These are phyloP conservation scores for Leccinum variicolor DNA, from an alignment of 768 basidiomycete genomes.

Conservation along the genomic window DNA sequence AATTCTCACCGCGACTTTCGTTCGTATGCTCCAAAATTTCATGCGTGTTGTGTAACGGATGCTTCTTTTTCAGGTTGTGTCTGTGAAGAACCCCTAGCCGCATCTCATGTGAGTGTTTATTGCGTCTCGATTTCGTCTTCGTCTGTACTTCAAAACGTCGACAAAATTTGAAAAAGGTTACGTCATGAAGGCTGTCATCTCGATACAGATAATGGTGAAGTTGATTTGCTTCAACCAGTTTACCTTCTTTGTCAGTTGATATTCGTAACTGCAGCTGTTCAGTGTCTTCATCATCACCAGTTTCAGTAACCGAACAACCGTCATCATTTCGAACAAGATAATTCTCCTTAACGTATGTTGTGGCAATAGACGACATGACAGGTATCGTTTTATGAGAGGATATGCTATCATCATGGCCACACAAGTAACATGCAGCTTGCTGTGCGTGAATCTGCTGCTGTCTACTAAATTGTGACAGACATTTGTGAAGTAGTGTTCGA, in stretches of 20 bases:
- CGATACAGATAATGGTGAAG: background rate
- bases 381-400: background rate
- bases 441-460: slow-evolving; percentile 36
- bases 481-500: slow-evolving; percentile 29
- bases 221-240: background rate
- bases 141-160: background rate
- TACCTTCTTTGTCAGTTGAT: background rate
- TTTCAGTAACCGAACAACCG: too few relatives aligned
- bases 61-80: background rate
- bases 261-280: background rate
- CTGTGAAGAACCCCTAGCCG: background rate
- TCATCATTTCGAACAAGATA: too few relatives aligned
- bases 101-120: background rate
- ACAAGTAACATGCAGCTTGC: slow-evolving; percentile 32
- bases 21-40: background rate
- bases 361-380: background rate
- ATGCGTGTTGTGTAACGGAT: background rate
- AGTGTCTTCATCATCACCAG: too few relatives aligned
- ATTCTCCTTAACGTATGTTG: background rate
- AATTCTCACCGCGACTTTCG: too few relatives aligned
- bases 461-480: slow-evolving; percentile 26
- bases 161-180: background rate
- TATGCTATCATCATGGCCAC: slow-evolving; percentile 16
- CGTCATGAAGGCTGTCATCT: background rate
- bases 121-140: background rate